These are phyloP conservation scores for Agaricus blazei DNA, from an alignment of 768 basidiomycete species.

Conservation along the genomic window DNA sequence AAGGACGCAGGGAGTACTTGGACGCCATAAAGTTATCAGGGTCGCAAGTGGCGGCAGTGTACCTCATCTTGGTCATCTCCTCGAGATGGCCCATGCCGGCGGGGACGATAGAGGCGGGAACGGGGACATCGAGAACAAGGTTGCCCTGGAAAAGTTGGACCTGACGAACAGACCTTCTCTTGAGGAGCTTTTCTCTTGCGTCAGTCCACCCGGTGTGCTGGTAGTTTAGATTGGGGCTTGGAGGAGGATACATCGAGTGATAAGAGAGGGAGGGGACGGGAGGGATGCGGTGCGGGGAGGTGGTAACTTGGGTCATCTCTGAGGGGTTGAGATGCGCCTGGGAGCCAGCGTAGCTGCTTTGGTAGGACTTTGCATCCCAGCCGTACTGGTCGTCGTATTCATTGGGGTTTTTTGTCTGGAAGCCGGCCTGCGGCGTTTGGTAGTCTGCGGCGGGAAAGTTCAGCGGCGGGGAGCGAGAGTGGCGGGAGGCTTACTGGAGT, in stretches of 20 bases:
- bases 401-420: slow-evolving; percentile 14
- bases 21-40: slow-evolving; percentile 81
- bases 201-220: slow-evolving; percentile 57
- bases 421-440: slow-evolving; percentile 20
- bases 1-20: slow-evolving; percentile 76
- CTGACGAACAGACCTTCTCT: slow-evolving; percentile 71
- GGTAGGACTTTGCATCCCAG: slow-evolving; percentile 54
- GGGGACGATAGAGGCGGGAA: slow-evolving; percentile 77
- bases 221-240: slow-evolving; percentile 40
- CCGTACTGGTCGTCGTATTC: slow-evolving; percentile 43
- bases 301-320: slow-evolving; percentile 47
- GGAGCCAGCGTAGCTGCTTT: slow-evolving; percentile 63
- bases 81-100: slow-evolving; percentile 54
- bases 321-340: slow-evolving; percentile 70
- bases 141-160: slow-evolving; percentile 81
- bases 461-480: slow-evolving; percentile 14
- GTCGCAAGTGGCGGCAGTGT: slow-evolving; percentile 86
- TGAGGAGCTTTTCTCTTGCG: slow-evolving; percentile 78
- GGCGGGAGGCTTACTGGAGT: slow-evolving; percentile 11
- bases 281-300: slow-evolving; percentile 26
- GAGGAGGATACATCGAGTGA: slow-evolving; percentile 58
- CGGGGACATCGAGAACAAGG: slow-evolving; percentile 77
- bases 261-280: slow-evolving; percentile 55
- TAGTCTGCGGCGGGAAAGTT: slow-evolving; percentile 30
- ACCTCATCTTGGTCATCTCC: slow-evolving; percentile 81